Conservation (phyloP, 108 stramenopile genomes). For the Nitzschia sp. region DNA sequence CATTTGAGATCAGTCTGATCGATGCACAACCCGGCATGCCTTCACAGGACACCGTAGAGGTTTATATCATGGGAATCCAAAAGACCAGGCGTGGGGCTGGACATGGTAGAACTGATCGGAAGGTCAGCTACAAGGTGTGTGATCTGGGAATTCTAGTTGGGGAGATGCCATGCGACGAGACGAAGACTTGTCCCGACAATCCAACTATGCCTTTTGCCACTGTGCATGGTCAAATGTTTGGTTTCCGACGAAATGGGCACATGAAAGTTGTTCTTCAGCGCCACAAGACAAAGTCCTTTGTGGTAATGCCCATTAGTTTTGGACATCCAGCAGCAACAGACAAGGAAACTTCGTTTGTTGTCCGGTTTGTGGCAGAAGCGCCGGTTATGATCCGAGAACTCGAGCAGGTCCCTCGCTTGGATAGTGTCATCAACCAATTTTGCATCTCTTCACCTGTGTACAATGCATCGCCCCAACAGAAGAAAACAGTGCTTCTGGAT, state of each 20-base stretch:
- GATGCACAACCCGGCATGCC: conserved; percentile 40
- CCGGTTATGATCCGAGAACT: conserved; percentile 65
- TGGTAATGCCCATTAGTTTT: conserved; percentile 74
- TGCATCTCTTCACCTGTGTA: conserved; percentile 19
- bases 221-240: conserved; percentile 61
- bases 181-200: neutral
- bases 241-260: conserved; percentile 58
- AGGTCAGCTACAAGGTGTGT: conserved; percentile 65
- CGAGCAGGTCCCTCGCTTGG: conserved; percentile 49
- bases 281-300: conserved; percentile 33
- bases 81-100: conserved; percentile 62
- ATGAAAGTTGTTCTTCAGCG: conserved; percentile 51
- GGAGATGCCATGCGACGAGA: conserved; percentile 15
- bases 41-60: conserved; percentile 46
- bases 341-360: conserved; percentile 56
- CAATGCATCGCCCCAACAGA: conserved; percentile 24
- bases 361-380: conserved; percentile 63
- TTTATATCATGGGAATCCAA: conserved; percentile 74
- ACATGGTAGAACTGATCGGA: conserved; percentile 62
- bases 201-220: conserved; percentile 1
- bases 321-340: conserved; percentile 73
- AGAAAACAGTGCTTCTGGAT: conserved; percentile 40
- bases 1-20: conserved; percentile 58
- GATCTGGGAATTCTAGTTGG: conserved; percentile 67
- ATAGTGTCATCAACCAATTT: conserved; percentile 44